Percentiles rank a stretch among this genome's conserved stretches.
Evolutionary conservation across 2,329 filamentous ascomycete genomes (phyloP).

Genomic region (Sordariomycetes sp.): DNA sequence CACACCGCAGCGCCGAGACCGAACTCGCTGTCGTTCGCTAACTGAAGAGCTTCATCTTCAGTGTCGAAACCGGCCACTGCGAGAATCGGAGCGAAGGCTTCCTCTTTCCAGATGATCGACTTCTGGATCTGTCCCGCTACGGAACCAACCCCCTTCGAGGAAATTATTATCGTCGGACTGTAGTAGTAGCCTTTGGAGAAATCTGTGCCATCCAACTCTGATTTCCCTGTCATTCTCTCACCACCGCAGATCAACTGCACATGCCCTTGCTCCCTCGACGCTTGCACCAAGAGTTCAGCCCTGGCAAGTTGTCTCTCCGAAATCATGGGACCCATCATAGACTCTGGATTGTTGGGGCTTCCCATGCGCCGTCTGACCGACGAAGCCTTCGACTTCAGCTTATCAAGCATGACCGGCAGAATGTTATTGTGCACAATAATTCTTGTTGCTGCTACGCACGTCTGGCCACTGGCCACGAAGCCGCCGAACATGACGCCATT

Average conservation of each 20-base stretch:
- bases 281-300: conserved; percentile 75
- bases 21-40: conserved; percentile 95
- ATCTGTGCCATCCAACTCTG: conserved; percentile 39
- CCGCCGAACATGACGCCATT: conserved; percentile 91
- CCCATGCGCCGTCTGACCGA: conserved; percentile 46
- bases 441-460: conserved; percentile 85
- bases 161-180: conserved; percentile 63
- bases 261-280: conserved; percentile 73
- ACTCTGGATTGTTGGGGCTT: conserved; percentile 42
- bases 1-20: conserved; percentile 91
- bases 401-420: conserved; percentile 69
- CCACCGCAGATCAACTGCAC: conserved; percentile 69
- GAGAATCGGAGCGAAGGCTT: conserved; percentile 89
- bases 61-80: conserved; percentile 75
- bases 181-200: conserved; percentile 63
- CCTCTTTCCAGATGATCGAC: conserved; percentile 68
- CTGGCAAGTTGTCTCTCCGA: conserved; percentile 54
- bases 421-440: conserved; percentile 82
- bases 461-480: conserved; percentile 94
- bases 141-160: no score
- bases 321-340: conserved; percentile 57
- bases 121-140: no score
- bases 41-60: conserved; percentile 57
- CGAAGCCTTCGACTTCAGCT: conserved; percentile 55
- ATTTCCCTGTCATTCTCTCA: conserved; percentile 41